Base-by-base conservation (phyloP, 140 eudicot species). In the Flaveria floridana region DNA sequence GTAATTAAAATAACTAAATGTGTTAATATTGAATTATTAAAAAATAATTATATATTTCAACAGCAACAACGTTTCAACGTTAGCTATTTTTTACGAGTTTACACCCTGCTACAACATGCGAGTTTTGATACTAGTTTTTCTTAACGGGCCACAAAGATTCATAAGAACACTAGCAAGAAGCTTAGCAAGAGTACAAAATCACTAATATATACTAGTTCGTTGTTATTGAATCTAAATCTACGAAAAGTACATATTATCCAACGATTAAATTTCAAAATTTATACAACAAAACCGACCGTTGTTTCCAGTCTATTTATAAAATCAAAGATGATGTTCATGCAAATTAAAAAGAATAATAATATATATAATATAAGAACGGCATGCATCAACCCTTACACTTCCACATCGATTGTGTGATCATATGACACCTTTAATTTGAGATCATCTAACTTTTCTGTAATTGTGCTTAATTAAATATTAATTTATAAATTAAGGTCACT, bases 341-440 rank as follows among this genome's bases (percentile, higher is more conserved):
- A 25, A 62, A 10, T 44, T 44, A 44, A 44, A 25, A 14, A 11
- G 3, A 3, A 26, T 1, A 62, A 5, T 28, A 2, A 14, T 14
- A 5, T 13, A 50, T 13, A 51, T 51, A 51, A 55, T 3, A 55
- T 56, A 56, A 16, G 14, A 56, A 20, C 6, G 63, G 12, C 63
- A 56, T 62, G 19, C 11, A 26, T 62, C 66, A 59, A 48, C 59
- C 25, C 66, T 37, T 9, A 59, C 41, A 23, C 44, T 62, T 62
- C 19, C 44, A 26, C 18, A 13, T 62, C 28, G 68, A 25, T 62
- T 41, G 68, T 9, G 10, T 18, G 68, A 62, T 44, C 44, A 62
- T 62, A 62, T 4, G 68, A 62, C 68, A 62, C 68, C 3, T 62
- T 26, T 26, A 26, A 26, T 26, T 62, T 28, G 68, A 62, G 68